Percentiles rank a stretch among this genome's conserved stretches.
Conservation (phyloP, 495 filamentous ascomycete genomes). For the Pyrenopolyporus hunteri region DNA sequence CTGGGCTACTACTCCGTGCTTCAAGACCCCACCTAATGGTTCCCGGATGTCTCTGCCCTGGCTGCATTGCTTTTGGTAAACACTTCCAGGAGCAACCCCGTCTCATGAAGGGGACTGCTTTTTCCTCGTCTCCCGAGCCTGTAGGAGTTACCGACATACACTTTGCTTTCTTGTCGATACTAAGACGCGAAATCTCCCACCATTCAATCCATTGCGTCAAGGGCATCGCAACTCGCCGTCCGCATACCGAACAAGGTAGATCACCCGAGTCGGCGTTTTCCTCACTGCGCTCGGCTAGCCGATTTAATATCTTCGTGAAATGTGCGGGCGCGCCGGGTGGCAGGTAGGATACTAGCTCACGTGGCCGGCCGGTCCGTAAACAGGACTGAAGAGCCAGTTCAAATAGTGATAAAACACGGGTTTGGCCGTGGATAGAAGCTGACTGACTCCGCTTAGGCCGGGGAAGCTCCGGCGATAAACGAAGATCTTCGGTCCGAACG, state of each 20-base stretch:
- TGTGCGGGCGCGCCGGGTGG: constrained; percentile 53
- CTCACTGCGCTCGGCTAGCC: constrained; percentile 52
- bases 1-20: background rate
- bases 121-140: constrained; percentile 39
- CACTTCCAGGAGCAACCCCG: constrained; percentile 72
- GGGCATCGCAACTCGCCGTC: constrained; percentile 61
- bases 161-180: background rate
- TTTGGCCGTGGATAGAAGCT: background rate
- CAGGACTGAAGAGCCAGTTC: constrained; percentile 62
- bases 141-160: background rate
- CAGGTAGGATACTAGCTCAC: constrained; percentile 51
- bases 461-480: constrained; percentile 17
- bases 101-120: constrained; percentile 65
- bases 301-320: constrained; percentile 49
- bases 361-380: constrained; percentile 27
- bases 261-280: constrained; percentile 51
- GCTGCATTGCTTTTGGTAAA: constrained; percentile 46
- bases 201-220: constrained; percentile 77
- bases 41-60: constrained; percentile 23
- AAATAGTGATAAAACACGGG: constrained; percentile 59
- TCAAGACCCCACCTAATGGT: constrained; percentile 1
- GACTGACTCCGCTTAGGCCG: background rate
- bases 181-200: constrained; percentile 52
- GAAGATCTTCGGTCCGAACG: constrained; percentile 32
- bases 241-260: constrained; percentile 65